These are phyloP conservation scores for Achlya hypogyna DNA, from an alignment of 352 stramenopile species.

Conservation along the genomic window DNA sequence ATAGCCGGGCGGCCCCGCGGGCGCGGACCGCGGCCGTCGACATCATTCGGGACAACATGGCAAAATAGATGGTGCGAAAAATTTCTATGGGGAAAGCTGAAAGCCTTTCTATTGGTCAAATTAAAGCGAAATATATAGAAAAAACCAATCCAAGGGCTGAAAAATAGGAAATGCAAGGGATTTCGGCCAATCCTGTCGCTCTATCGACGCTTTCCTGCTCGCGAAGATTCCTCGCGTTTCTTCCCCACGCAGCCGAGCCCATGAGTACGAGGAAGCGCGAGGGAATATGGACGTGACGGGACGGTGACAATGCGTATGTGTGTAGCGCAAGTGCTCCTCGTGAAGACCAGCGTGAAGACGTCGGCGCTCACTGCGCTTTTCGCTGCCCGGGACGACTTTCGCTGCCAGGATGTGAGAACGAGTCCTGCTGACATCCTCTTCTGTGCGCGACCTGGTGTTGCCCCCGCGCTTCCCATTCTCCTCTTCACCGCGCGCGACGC, in stretches of 20 bases:
- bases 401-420: not conserved
- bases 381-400: not conserved
- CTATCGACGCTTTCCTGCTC: not conserved
- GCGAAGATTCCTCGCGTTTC: not conserved
- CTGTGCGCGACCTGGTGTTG: not conserved
- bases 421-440: not conserved
- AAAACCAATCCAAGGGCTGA: not conserved
- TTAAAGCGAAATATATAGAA: not conserved
- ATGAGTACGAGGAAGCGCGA: not conserved
- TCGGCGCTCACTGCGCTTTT: not conserved
- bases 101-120: not conserved
- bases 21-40: not conserved
- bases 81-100: not conserved
- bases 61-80: constrained; percentile 6
- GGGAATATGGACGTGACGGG: not conserved
- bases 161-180: not conserved
- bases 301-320: not conserved
- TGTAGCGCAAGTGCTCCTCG: constrained; percentile 4
- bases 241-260: not conserved
- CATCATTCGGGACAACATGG: not conserved
- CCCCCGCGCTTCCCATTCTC: not conserved
- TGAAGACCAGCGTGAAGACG: not conserved
- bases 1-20: not conserved
- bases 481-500: not conserved
- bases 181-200: not conserved